A percentile compares a stretch with the other conserved stretches of the same genome.
phyloP scores from a whole-genome alignment of 768 basidiomycete genomes.

The Hortiboletus campestris region DNA sequence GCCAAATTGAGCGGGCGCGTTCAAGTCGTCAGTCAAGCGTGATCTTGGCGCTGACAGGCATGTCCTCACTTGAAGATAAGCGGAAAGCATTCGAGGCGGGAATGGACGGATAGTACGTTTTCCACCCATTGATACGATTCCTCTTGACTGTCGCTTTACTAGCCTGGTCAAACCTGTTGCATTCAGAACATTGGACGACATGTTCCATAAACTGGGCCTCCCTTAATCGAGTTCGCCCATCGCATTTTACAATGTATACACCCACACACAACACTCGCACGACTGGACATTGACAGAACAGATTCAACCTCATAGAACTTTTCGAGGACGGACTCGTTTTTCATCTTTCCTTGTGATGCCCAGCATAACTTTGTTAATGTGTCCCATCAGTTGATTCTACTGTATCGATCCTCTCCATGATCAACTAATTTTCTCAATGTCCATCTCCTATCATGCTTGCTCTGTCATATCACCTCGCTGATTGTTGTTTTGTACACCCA shows the following conservation, averaged over 20 bases:
- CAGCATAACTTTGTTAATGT: slow-evolving; percentile 5
- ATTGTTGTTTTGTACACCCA: neutral
- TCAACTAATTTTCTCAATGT: slow-evolving; percentile 1
- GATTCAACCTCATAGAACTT: slow-evolving; percentile 7
- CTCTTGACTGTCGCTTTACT: neutral
- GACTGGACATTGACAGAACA: slow-evolving; percentile 10
- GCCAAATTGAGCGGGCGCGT: slow-evolving; percentile 60
- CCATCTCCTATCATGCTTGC: neutral
- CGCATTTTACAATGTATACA: slow-evolving; percentile 15
- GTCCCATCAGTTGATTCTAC: slow-evolving; percentile 1
- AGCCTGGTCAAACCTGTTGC: slow-evolving; percentile 95
- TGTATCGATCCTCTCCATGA: slow-evolving; percentile 7
- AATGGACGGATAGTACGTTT: slow-evolving; percentile 90
- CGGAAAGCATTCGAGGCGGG: slow-evolving; percentile 88
- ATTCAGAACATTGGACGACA: slow-evolving; percentile 85
- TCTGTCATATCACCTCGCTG: slow-evolving; percentile 3
- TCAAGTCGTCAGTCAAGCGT: slow-evolving; percentile 37
- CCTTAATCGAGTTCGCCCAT: slow-evolving; percentile 28
- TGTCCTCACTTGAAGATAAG: slow-evolving; percentile 93
- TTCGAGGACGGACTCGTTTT: neutral
- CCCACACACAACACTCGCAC: neutral
- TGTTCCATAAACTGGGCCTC: slow-evolving; percentile 71
- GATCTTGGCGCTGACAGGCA: slow-evolving; percentile 88
- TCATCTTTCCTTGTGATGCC: neutral
- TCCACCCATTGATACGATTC: neutral